Evolutionary conservation across 1,139 yeast genomes (phyloP), one percentile per base, ranked within the genome.

Genomic region (Taiozyma sp.): DNA sequence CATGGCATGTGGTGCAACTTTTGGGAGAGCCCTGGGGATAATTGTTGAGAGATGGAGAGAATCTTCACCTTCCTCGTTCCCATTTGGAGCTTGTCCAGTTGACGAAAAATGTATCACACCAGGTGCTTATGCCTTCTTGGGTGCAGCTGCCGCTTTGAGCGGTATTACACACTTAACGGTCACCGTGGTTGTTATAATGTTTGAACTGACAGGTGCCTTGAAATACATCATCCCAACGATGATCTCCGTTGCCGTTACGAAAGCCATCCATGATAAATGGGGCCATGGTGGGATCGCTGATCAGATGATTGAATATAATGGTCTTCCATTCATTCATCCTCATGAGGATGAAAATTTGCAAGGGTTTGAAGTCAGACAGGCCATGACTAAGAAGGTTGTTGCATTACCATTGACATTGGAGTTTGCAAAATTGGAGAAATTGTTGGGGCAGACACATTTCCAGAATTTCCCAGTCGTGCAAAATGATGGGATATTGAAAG

Each of bases 211-310:
- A 0, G 98, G 98, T 24, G 98, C 97, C 1, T 74, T 90, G 47
- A 80, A 88, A 47, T 91, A 88, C 64, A 88, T 93, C 47, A 77
- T 93, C 30, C 99, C 98, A 1, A 89, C 96, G 0, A 93, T 93
- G 99, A 86, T 95, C 48, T 96, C 89, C 0, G 96, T 95, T 1
- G 93, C 96, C 1, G 80, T 86, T n/a, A 90, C 99, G 2, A 87
- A 88, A 60, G 71, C 83, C 44, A 82, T 93, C 30, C 80, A 81
- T 56, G 95, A 87, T 56, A 75, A 72, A 51, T 85, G 87, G 75
- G 96, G 96, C 2, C 74, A 79, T 42, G 85, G 84, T 26, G 98
- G 98, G 2, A 90, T 95, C 54, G 97, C 99, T 0, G 99, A 95
- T 64, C 95, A 90, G 66, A 93, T 91, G 88, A 89, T 95, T 57